Evolutionary conservation across 805 yeast genomes (phyloP), one percentile per base, ranked within the genome.

Genomic region (Komagataella populi): DNA sequence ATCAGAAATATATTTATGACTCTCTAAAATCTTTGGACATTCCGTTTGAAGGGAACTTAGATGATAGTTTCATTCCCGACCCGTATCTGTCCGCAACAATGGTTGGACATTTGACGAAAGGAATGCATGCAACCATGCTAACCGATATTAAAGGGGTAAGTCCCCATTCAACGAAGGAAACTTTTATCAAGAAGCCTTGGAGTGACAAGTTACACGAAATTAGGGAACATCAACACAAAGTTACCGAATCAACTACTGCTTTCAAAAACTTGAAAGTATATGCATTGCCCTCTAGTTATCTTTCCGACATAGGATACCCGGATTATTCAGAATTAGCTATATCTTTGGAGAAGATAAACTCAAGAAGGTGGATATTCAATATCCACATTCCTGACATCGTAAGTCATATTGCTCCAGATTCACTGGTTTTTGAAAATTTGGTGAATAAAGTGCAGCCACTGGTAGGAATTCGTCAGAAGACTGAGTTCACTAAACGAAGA

Each of bases 351-450:
- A 46, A 50, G 5, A 45, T 46, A 20, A 30, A 30, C 30, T 20
- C 23, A 10, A 36, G 36, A 23, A 50, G 22, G 18, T 39, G 46
- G 49, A 22, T 20, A 22, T 12, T 50, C 10, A 50, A 50, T 23
- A 16, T 50, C 7, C 52, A 50, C 36, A 39, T 50, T 22, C 52
- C 52, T 7, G 52, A 50, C 18, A 14, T 50, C 4, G 52, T 39
- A 10, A 50, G 52, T 22, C 39, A 46, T 20, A 8, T 36, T 17
- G 36, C 49, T 44, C 52, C 52, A 3, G 22, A 16, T 8, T 36
- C 49, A 30, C 39, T 10, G 39, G 10, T 30, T 6, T 30, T 30
- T 30, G 39, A 30, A 1, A 30, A 30, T 30, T 3, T 30, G 39
- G 39, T 30, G 14, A 30, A 30, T 6, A 30, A 30, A 14, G 39